Percentiles rank a stretch among this genome's conserved stretches.
These are phyloP conservation scores for Phytophthora fragariae DNA, from an alignment of 352 stramenopile genomes.

Conservation along the genomic window DNA sequence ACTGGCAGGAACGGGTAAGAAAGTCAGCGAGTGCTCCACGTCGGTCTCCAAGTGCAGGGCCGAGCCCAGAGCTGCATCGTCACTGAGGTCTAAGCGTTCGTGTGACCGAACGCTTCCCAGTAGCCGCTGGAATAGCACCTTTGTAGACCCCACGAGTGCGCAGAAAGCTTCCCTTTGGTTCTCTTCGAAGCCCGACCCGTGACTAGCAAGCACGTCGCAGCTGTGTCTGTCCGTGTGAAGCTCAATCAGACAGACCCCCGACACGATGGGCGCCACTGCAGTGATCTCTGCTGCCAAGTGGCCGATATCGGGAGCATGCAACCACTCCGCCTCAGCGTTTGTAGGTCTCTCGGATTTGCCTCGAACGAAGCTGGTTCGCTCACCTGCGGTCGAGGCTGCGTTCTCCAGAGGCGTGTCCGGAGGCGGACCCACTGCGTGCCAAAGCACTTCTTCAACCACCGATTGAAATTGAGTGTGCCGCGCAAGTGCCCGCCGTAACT, in stretches of 20 bases:
- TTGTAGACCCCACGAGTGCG: slow-evolving; percentile 18
- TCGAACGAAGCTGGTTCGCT: slow-evolving; percentile 5
- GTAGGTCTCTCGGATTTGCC: slow-evolving; percentile 14
- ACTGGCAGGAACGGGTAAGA: slow-evolving; percentile 58
- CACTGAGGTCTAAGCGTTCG: slow-evolving; percentile 51
- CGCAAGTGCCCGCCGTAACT: slow-evolving; percentile 52
- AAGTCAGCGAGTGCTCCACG: slow-evolving; percentile 41
- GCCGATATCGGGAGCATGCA: slow-evolving; percentile 45
- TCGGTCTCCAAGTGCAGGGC: slow-evolving; percentile 29
- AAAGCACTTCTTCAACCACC: slow-evolving; percentile 51
- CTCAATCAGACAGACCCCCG: slow-evolving; percentile 60
- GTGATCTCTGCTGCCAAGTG: slow-evolving; percentile 45
- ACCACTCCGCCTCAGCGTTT: slow-evolving; percentile 38
- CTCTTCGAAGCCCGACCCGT: slow-evolving; percentile 27
- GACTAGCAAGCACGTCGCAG: slow-evolving; percentile 40
- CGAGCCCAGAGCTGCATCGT: slow-evolving; percentile 37
- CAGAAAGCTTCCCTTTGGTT: slow-evolving; percentile 18
- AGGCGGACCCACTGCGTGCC: slow-evolving; percentile 38
- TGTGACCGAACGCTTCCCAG: slow-evolving; percentile 47
- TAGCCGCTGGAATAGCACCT: slow-evolving; percentile 46
- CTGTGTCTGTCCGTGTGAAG: slow-evolving; percentile 51
- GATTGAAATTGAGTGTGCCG: slow-evolving; percentile 30
- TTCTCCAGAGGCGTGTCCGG: slow-evolving; percentile 14
- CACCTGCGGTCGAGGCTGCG: slow-evolving; percentile 4
- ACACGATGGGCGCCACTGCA: slow-evolving; percentile 25